Base-by-base conservation (phyloP, 78 protist species). In the Speleostelium caveatum region DNA sequence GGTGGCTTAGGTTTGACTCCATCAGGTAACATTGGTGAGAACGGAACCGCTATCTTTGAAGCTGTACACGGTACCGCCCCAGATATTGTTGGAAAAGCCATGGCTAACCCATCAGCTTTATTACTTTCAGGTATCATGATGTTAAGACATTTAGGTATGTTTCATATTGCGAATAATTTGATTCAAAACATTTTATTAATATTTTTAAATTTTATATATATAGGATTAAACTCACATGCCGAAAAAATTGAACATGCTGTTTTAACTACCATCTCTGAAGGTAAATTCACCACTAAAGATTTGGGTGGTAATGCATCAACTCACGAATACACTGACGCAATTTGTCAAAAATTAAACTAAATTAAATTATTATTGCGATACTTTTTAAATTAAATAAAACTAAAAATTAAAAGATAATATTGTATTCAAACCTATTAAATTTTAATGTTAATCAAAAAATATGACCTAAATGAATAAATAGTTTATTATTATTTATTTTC, bases 1-100 rank as follows among this genome's bases (percentile, higher is more conserved):
- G 98, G 98, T 55, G 97, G 97, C 38, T 66, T 95, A 19, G 98
- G 98, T 60, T 65, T 96, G 28, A 87, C 95, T 8, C 96, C 97
- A 59, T 95, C 97, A 12, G 96, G 92, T 58, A 95, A 95, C 88
- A 77, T 85, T 45, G 98, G 98, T 39, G 80, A 94, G 66, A 39
- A 90, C 39, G 92, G 75, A 33, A 41, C 80, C 21, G 94, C 95
- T 26, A 67, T 96, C 79, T 96, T 95, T 75, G 98, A 96, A 67
- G 95, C 97, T 22, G 96, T 83, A 0, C 97, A 95, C 90, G 96
- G 96, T 65, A 91, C 95, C 10, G 98, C 96, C 55, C 96, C 95
- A 45, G 96, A 94, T 74, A 94, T 94, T 75, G 96, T 94, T 30
- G 97, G 97, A 35, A 49, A 92, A 56, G 80, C 68, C 39, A 58